Percentiles rank a stretch among this genome's conserved stretches.
These are phyloP conservation scores for Fraxinus albicans DNA, from an alignment of 305 asterid genomes.

Conservation along the genomic window DNA sequence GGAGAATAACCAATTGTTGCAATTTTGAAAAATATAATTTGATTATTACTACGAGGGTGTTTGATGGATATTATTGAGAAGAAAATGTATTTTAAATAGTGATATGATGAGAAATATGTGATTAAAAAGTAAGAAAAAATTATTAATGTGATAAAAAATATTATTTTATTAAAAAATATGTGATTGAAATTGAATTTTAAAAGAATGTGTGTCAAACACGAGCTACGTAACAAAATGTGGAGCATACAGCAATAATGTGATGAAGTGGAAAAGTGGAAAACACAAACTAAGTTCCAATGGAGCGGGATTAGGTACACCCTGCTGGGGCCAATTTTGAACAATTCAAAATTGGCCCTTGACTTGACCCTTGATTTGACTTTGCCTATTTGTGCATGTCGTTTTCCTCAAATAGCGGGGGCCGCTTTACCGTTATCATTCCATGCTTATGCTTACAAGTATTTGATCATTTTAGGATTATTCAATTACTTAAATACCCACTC, in stretches of 20 bases:
- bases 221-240: background rate
- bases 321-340: constrained; percentile 5
- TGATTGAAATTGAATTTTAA: no score
- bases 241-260: background rate
- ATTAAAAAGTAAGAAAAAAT: no score
- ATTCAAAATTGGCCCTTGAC: background rate
- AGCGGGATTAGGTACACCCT: constrained; percentile 4
- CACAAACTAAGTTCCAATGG: constrained; percentile 14
- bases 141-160: no score
- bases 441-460: background rate
- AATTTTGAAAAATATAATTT: background rate
- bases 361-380: background rate
- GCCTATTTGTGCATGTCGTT: background rate
- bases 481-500: background rate
- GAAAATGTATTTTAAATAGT: no score
- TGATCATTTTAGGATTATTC: background rate
- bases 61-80: no score
- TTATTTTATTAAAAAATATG: no score
- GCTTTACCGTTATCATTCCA: background rate
- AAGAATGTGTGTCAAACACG: no score
- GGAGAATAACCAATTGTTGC: background rate
- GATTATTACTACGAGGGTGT: background rate
- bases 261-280: background rate
- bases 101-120: no score
- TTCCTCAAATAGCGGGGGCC: background rate